These are phyloP conservation scores for Kwoniella mangroviensis DNA, from an alignment of 768 basidiomycete genomes.

Conservation along the genomic window DNA sequence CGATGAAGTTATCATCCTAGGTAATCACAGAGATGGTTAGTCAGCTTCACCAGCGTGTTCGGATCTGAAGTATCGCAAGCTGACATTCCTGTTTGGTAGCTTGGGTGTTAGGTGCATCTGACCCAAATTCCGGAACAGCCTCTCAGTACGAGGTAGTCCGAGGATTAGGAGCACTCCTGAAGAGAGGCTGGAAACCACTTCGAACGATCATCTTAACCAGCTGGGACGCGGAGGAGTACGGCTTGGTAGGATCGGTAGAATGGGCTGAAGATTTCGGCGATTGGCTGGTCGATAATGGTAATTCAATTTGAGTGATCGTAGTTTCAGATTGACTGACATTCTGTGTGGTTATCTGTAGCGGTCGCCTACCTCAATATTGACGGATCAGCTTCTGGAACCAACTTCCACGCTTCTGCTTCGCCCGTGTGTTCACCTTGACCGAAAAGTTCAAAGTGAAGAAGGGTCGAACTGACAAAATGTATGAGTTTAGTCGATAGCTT, in stretches of 20 bases:
- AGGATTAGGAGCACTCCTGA: constrained; percentile 71
- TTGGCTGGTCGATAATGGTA: constrained; percentile 72
- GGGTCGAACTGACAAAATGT: constrained; percentile 14
- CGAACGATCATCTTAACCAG: constrained; percentile 73
- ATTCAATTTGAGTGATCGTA: not conserved
- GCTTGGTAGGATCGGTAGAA: constrained; percentile 76
- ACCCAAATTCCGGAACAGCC: constrained; percentile 71
- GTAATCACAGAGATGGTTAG: constrained; percentile 84
- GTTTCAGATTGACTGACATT: too few species aligned
- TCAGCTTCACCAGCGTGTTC: not conserved
- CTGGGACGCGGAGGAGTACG: constrained; percentile 73
- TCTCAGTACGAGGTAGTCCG: constrained; percentile 76
- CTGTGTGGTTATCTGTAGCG: constrained; percentile 55
- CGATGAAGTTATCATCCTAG: constrained; percentile 84
- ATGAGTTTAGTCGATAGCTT: constrained; percentile 67
- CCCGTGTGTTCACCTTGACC: constrained; percentile 60
- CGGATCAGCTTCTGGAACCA: constrained; percentile 68
- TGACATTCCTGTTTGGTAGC: constrained; percentile 22
- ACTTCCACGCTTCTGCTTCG: constrained; percentile 67
- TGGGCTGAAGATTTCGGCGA: constrained; percentile 89
- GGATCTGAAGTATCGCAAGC: too few species aligned
- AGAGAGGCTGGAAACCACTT: constrained; percentile 80
- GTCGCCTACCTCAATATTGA: constrained; percentile 88
- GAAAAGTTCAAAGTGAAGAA: not conserved
- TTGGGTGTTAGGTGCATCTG: constrained; percentile 72